Conservation (phyloP, 495 filamentous ascomycete genomes). For the Neurospora tetraspora region DNA sequence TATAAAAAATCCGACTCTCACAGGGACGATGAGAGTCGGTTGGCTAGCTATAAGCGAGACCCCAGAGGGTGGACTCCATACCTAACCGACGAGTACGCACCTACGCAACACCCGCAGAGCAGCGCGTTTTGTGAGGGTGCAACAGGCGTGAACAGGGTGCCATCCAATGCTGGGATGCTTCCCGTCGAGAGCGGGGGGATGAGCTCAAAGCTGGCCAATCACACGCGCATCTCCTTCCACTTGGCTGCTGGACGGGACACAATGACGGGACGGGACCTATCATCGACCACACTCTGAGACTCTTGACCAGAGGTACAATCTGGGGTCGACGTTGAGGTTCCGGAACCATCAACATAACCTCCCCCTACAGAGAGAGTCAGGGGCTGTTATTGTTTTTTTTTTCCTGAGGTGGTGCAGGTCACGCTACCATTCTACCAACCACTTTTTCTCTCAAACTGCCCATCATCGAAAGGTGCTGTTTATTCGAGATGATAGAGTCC, state of each 20-base stretch:
- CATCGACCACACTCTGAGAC: background rate
- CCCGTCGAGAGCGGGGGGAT: conserved; percentile 1
- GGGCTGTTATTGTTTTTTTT: background rate
- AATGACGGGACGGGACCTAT: background rate
- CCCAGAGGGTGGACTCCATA: too few relatives aligned
- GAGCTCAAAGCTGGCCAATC: conserved; percentile 4
- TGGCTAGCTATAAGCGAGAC: too few relatives aligned
- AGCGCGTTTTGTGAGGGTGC: background rate
- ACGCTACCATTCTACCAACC: background rate
- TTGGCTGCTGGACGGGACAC: background rate
- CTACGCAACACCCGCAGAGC: background rate
- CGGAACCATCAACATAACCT: background rate
- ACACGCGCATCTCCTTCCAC: background rate
- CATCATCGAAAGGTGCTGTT: background rate
- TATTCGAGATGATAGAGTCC: background rate
- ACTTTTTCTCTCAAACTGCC: background rate
- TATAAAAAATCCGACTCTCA: too few relatives aligned
- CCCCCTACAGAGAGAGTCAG: background rate
- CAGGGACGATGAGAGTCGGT: too few relatives aligned
- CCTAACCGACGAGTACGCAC: too few relatives aligned
- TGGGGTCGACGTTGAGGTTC: background rate
- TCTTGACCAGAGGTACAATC: background rate
- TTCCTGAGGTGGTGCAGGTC: background rate
- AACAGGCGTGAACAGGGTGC: background rate
- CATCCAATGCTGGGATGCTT: background rate